These are phyloP conservation scores for Athelia psychrophila DNA, from an alignment of 1,284 basidiomycete genomes.

Conservation along the genomic window DNA sequence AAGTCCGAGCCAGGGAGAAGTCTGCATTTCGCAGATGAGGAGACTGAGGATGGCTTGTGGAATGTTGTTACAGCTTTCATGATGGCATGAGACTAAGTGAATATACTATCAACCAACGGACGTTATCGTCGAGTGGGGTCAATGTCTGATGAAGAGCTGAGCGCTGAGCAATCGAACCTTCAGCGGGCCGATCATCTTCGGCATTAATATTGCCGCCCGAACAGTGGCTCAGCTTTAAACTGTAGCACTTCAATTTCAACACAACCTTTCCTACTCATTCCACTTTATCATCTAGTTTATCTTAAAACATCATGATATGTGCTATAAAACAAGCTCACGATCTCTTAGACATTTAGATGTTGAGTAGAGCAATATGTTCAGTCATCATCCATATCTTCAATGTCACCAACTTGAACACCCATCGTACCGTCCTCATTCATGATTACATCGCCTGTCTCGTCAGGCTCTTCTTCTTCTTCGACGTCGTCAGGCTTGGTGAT, in stretches of 20 bases:
- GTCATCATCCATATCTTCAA: too few relatives aligned
- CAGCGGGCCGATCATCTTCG: too few relatives aligned
- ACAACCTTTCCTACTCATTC: too few relatives aligned
- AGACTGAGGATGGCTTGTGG: slow-evolving; percentile 61
- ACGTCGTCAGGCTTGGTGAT: slow-evolving; percentile 20
- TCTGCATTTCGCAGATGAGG: slow-evolving; percentile 58
- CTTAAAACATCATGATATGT: too few relatives aligned
- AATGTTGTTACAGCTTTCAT: slow-evolving; percentile 76
- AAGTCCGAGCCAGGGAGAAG: slow-evolving; percentile 42
- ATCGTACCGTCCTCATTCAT: slow-evolving; percentile 42
- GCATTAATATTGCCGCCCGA: too few relatives aligned
- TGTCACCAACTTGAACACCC: not conserved
- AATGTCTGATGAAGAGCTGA: not conserved
- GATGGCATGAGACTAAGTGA: not conserved
- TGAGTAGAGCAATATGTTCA: too few relatives aligned
- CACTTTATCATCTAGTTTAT: too few relatives aligned
- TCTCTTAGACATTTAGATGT: too few relatives aligned
- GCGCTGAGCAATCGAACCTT: not conserved
- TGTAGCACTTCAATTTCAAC: too few relatives aligned
- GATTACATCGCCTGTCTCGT: slow-evolving; percentile 24
- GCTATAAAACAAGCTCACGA: too few relatives aligned
- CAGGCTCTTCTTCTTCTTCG: slow-evolving; percentile 18
- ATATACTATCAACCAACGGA: not conserved
- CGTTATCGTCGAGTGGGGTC: not conserved
- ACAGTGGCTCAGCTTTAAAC: too few relatives aligned